Conservation (phyloP, 208 protist species). For the Crithidia thermophila region DNA sequence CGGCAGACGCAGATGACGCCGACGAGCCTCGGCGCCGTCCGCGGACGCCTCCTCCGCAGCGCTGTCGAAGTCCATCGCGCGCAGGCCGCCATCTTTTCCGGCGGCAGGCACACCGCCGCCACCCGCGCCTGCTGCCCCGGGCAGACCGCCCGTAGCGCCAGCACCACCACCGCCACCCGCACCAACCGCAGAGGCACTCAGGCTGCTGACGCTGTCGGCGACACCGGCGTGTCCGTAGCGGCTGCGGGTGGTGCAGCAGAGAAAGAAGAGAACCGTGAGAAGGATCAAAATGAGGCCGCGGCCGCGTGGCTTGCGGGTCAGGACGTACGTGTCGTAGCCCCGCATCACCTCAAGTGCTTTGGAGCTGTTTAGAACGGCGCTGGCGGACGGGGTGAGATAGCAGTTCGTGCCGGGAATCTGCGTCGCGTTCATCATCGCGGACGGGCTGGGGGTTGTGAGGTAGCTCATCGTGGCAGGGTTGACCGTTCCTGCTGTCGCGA, state of each 20-base stretch:
- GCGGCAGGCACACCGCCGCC: too few species aligned
- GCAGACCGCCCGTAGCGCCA: not conserved
- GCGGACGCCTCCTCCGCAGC: not conserved
- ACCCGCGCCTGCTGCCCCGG: not conserved
- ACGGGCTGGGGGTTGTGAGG: too few species aligned
- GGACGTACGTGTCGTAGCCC: slow-evolving; percentile 24
- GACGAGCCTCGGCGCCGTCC: not conserved
- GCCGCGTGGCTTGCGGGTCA: slow-evolving; percentile 11
- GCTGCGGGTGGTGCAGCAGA: slow-evolving; percentile 15
- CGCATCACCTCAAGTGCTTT: slow-evolving; percentile 27
- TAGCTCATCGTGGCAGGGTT: not conserved
- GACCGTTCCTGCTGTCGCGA: not conserved
- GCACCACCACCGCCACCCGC: not conserved
- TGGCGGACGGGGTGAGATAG: not conserved
- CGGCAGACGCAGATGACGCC: not conserved
- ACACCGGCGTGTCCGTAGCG: not conserved
- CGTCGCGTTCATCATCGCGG: not conserved
- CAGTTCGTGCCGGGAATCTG: not conserved
- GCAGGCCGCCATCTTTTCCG: not conserved
- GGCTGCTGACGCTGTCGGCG: not conserved
- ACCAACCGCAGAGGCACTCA: not conserved
- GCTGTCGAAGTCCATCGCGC: not conserved
- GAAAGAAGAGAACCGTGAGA: slow-evolving; percentile 23
- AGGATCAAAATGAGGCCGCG: slow-evolving; percentile 15
- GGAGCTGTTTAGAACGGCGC: not conserved